These are phyloP conservation scores for Phycomyces blakesleeanus DNA, from an alignment of 192 early-diverging fungal genomes.

Conservation along the genomic window DNA sequence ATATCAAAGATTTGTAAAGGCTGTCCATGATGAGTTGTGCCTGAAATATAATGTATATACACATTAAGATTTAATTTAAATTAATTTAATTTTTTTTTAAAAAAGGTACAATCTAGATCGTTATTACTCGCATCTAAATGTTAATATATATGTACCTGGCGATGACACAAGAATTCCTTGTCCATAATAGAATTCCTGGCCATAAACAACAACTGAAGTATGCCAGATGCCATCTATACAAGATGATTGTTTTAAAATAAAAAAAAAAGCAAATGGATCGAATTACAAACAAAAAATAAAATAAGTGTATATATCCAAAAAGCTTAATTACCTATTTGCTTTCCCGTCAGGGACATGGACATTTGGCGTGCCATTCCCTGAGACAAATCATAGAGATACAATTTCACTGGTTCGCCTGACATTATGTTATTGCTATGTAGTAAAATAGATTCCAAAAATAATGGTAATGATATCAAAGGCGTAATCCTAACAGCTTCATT, in stretches of 20 bases:
- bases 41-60: neutral
- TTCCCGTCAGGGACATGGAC: constrained; percentile 59
- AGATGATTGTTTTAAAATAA: too few relatives aligned
- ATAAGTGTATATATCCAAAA: too few relatives aligned
- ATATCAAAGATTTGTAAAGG: constrained; percentile 69
- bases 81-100: too few relatives aligned
- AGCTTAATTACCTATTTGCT: constrained; percentile 54
- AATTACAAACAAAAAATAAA: too few relatives aligned
- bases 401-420: constrained; percentile 35
- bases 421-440: too few relatives aligned
- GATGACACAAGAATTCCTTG: constrained; percentile 58
- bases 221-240: constrained; percentile 69
- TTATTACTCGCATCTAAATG: too few relatives aligned
- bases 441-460: too few relatives aligned
- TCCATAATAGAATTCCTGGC: constrained; percentile 75
- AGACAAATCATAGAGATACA: constrained; percentile 63
- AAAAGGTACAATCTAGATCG: neutral
- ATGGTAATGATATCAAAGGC: too few relatives aligned
- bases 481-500: too few relatives aligned
- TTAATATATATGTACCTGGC: constrained; percentile 30
- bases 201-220: constrained; percentile 74
- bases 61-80: too few relatives aligned
- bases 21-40: constrained; percentile 59
- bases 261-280: too few relatives aligned
- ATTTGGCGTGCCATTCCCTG: constrained; percentile 73